phyloP scores from a whole-genome alignment of 1,139 yeast species.

The Spathaspora jeffriesii region DNA sequence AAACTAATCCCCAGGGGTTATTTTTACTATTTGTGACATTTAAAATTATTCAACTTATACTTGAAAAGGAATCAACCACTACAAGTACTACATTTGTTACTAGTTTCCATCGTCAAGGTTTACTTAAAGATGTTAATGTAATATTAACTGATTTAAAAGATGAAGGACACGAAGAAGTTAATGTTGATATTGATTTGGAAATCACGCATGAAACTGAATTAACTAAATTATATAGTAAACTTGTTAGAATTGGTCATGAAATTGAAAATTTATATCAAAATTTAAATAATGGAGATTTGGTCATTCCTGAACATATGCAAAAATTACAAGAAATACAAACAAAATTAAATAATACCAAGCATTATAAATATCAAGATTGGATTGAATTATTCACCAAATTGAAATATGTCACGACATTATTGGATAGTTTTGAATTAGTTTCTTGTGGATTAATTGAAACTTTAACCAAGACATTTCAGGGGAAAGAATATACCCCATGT shows the following conservation, averaged over 20 bases:
- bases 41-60: conserved; percentile 20
- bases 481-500: conserved; percentile 22
- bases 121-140: conserved; percentile 51
- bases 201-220: conserved; percentile 30
- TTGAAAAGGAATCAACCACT: conserved; percentile 50
- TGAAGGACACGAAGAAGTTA: not conserved
- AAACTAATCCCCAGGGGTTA: conserved; percentile 20
- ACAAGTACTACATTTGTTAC: conserved; percentile 32
- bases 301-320: conserved; percentile 19
- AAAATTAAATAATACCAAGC: conserved; percentile 13
- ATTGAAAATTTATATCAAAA: conserved; percentile 20
- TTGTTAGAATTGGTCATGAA: conserved; percentile 19
- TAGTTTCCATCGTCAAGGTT: conserved; percentile 72
- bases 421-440: conserved; percentile 66
- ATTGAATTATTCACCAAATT: conserved; percentile 46
- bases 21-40: conserved; percentile 60
- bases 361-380: conserved; percentile 40
- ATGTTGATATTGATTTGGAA: conserved; percentile 34
- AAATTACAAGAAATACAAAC: conserved; percentile 18
- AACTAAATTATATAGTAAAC: conserved; percentile 18
- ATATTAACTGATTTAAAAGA: conserved; percentile 18
- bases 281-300: conserved; percentile 11
- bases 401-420: conserved; percentile 24
- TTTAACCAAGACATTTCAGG: conserved; percentile 42
- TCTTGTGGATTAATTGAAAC: conserved; percentile 65